A percentile compares a stretch with the other conserved stretches of the same genome.
phyloP scores from a whole-genome alignment of 805 yeast genomes.

The Starmerella scarabaei region DNA sequence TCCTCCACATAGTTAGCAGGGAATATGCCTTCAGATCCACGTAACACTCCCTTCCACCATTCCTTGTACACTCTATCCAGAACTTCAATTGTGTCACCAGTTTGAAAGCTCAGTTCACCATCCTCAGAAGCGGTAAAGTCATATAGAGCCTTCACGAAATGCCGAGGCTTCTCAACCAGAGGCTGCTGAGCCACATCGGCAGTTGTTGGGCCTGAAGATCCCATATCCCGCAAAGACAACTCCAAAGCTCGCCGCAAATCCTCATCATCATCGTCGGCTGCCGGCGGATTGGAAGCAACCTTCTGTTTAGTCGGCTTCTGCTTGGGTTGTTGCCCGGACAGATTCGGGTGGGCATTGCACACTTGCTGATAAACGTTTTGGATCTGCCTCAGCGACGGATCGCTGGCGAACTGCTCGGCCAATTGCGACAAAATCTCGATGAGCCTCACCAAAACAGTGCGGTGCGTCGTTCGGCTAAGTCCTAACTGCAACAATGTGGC shows the following conservation, averaged over 20 bases:
- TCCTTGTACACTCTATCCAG: constrained; percentile 79
- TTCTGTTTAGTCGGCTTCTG: not conserved
- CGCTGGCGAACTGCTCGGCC: constrained; percentile 48
- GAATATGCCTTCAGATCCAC: constrained; percentile 74
- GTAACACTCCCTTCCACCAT: constrained; percentile 88
- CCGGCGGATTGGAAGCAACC: not conserved
- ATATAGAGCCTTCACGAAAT: constrained; percentile 69
- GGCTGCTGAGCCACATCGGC: constrained; percentile 5
- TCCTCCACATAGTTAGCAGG: constrained; percentile 72
- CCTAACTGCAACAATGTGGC: constrained; percentile 37
- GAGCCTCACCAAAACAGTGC: constrained; percentile 49
- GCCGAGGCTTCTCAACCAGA: not conserved
- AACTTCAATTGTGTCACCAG: constrained; percentile 80
- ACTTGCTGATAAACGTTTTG: constrained; percentile 45
- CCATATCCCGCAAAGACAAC: constrained; percentile 16
- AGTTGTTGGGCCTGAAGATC: not conserved
- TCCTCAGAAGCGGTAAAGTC: constrained; percentile 67
- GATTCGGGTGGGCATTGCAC: constrained; percentile 31
- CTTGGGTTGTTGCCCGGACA: constrained; percentile 7
- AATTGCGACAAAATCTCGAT: constrained; percentile 59
- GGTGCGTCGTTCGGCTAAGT: constrained; percentile 46
- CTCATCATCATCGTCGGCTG: constrained; percentile 49
- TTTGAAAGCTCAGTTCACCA: constrained; percentile 74
- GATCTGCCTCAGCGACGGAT: constrained; percentile 66
- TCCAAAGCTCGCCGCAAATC: constrained; percentile 54